Evolutionary conservation across 2,329 filamentous ascomycete species (phyloP).

Genomic region (Penicillium occitanis): DNA sequence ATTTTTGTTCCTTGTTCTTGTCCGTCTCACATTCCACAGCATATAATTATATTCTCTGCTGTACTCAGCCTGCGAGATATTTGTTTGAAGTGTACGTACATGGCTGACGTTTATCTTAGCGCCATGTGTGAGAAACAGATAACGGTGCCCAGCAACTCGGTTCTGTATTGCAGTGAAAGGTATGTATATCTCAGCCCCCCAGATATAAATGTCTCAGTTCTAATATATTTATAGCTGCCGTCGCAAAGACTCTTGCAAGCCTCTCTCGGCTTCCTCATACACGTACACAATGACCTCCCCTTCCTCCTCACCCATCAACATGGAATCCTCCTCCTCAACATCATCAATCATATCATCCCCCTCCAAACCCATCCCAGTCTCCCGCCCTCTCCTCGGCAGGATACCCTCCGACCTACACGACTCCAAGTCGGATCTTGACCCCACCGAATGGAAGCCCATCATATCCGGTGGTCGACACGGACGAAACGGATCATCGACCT

Average conservation of each 20-base stretch:
- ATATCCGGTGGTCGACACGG: constrained; percentile 30
- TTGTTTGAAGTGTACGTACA: constrained; percentile 9
- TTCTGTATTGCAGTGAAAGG: constrained; percentile 66
- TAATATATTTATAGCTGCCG: constrained; percentile 39
- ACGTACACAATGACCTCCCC: constrained; percentile 32
- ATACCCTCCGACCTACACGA: constrained; percentile 43
- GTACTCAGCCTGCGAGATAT: background rate
- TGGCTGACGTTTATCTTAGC: constrained; percentile 43
- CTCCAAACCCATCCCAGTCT: constrained; percentile 1
- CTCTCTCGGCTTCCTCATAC: constrained; percentile 42
- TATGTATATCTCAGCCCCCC: constrained; percentile 37
- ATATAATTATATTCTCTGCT: constrained; percentile 2
- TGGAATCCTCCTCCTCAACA: constrained; percentile 25
- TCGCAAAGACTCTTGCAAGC: constrained; percentile 49
- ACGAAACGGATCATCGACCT: constrained; percentile 24
- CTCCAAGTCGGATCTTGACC: constrained; percentile 48
- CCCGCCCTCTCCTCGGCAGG: constrained; percentile 26
- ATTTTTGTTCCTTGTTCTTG: constrained; percentile 13
- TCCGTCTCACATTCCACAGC: constrained; percentile 21
- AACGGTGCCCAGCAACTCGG: constrained; percentile 58
- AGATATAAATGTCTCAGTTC: constrained; percentile 6
- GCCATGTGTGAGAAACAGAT: constrained; percentile 67
- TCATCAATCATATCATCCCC: constrained; percentile 20
- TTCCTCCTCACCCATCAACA: constrained; percentile 29
- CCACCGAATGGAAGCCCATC: constrained; percentile 52